Evolutionary conservation across 1,284 basidiomycete species (phyloP).

Genomic region (Malassezia equina): DNA sequence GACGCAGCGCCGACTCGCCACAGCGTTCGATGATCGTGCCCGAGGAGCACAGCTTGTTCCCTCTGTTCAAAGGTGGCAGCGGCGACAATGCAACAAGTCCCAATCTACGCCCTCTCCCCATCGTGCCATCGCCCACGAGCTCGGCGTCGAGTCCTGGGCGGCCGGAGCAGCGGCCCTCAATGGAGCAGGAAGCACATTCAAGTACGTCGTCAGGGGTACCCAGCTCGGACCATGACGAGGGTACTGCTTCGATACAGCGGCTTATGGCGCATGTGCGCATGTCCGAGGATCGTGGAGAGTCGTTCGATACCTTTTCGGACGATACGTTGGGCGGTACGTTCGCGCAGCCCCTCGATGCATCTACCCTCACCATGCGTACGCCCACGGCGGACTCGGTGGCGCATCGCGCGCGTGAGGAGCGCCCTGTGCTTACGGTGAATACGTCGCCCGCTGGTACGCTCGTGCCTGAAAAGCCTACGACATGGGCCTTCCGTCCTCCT

Average conservation of each 20-base stretch:
- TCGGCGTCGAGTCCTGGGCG: background rate
- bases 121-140: background rate
- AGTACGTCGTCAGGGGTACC: too few relatives aligned
- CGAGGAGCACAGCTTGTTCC: conserved; percentile 5
- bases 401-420: conserved; percentile 6
- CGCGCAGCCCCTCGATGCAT: conserved; percentile 15
- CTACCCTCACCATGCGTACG: conserved; percentile 6
- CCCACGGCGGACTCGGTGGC: conserved; percentile 11
- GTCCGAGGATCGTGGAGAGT: background rate
- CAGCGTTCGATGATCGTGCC: background rate
- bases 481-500: conserved; percentile 64
- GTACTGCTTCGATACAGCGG: conserved; percentile 4
- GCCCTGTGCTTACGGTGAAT: conserved; percentile 32
- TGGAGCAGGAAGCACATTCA: background rate
- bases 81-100: background rate
- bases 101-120: background rate
- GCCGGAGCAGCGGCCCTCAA: background rate
- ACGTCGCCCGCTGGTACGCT: conserved; percentile 20
- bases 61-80: conserved; percentile 7
- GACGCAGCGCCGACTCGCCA: background rate
- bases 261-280: conserved; percentile 7
- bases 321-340: conserved; percentile 17
- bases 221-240: background rate
- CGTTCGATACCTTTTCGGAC: conserved; percentile 13
- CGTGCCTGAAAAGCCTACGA: conserved; percentile 11